phyloP scores from a whole-genome alignment of 1,284 basidiomycete species.

The Microbotryum scabiosae region DNA sequence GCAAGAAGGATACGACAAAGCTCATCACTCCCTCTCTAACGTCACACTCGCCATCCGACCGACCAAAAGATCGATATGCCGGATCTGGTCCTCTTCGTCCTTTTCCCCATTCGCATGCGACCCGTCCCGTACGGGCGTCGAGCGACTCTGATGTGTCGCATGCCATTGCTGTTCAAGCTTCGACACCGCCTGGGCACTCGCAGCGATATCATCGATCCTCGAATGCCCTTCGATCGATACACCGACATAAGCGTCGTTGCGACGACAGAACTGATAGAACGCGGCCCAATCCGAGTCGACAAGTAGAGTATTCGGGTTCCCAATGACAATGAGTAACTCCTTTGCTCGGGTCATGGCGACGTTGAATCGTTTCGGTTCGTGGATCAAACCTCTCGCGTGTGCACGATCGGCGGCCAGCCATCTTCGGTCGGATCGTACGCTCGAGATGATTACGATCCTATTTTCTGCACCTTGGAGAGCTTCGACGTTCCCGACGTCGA shows the following conservation, averaged over 20 bases:
- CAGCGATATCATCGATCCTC: background rate
- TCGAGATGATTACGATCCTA: constrained; percentile 39
- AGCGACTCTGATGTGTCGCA: background rate
- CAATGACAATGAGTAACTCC: constrained; percentile 41
- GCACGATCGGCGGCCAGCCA: constrained; percentile 38
- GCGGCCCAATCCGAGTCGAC: constrained; percentile 38
- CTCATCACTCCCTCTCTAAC: constrained; percentile 7
- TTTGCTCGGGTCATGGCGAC: constrained; percentile 44
- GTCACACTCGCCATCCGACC: constrained; percentile 18
- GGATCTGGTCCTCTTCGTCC: background rate
- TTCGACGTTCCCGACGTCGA: constrained; percentile 42
- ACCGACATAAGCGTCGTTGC: constrained; percentile 30
- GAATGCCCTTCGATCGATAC: background rate
- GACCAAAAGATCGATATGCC: constrained; percentile 24
- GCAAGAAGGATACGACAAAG: too few species aligned
- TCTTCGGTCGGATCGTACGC: constrained; percentile 36
- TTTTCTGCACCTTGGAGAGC: constrained; percentile 36
- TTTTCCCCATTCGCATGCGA: background rate
- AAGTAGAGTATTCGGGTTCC: constrained; percentile 36
- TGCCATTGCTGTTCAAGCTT: constrained; percentile 19
- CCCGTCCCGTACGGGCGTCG: background rate
- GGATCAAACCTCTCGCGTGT: constrained; percentile 38
- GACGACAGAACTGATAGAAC: constrained; percentile 35
- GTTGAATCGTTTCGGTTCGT: constrained; percentile 42
- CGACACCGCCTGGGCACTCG: constrained; percentile 13